These are phyloP conservation scores for Mucor sp. DNA, from an alignment of 371 early-diverging fungal species.

Conservation along the genomic window DNA sequence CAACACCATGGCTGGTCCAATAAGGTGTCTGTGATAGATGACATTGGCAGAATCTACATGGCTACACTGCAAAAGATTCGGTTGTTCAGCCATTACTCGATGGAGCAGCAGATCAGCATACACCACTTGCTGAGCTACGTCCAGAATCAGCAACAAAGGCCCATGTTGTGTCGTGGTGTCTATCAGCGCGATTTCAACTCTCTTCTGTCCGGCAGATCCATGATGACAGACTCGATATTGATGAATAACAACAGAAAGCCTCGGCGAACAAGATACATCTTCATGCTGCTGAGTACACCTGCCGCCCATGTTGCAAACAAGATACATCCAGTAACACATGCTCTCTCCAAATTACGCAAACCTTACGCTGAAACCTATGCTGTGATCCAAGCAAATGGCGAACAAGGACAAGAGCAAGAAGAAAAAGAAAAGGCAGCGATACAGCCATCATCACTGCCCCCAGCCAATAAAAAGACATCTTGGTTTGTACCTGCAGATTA, in stretches of 20 bases:
- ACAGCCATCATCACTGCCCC: neutral
- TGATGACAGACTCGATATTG: constrained; percentile 2
- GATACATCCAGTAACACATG: constrained; percentile 25
- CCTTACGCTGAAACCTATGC: constrained; percentile 23
- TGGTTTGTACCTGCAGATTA: constrained; percentile 16
- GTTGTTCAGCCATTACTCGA: constrained; percentile 3
- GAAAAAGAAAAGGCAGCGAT: neutral
- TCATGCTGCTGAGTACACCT: constrained; percentile 33
- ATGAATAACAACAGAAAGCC: constrained; percentile 12
- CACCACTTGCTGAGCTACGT: neutral
- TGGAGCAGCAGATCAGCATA: constrained; percentile 15
- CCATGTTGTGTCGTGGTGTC: neutral
- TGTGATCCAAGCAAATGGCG: neutral
- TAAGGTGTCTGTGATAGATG: neutral
- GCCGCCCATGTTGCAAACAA: constrained; percentile 12
- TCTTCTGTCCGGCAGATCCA: neutral
- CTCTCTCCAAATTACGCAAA: constrained; percentile 14
- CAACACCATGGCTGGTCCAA: constrained; percentile 11
- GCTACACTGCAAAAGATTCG: constrained; percentile 11
- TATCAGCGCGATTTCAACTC: constrained; percentile 11
- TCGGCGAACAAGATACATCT: constrained; percentile 22
- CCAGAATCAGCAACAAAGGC: neutral
- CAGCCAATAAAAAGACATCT: neutral
- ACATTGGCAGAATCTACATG: constrained; percentile 8
- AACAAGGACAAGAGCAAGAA: neutral